Conservation (phyloP, 805 yeast genomes). For the Candida adriatica region DNA sequence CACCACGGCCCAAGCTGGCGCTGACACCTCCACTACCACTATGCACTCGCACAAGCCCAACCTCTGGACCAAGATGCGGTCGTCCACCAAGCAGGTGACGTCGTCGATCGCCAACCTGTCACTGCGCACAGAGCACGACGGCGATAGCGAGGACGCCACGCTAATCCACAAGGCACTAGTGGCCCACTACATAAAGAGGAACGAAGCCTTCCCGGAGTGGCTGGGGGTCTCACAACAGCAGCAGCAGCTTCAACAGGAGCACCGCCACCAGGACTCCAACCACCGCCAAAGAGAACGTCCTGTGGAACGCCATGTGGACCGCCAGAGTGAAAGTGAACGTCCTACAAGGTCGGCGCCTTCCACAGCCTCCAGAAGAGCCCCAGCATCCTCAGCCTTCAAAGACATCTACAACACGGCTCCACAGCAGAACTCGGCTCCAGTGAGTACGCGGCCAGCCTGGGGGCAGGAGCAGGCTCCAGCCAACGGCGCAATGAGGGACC, state of each 20-base stretch:
- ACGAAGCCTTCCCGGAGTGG: conserved; percentile 21
- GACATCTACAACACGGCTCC: conserved; percentile 12
- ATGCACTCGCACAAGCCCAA: not conserved
- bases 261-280: conserved; percentile 3
- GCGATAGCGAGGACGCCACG: conserved; percentile 20
- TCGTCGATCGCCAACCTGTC: conserved; percentile 19
- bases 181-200: conserved; percentile 9
- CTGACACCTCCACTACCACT: too few species aligned
- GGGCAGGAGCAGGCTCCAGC: conserved; percentile 5
- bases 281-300: conserved; percentile 3
- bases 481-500: conserved; percentile 15
- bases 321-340: not conserved
- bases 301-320: not conserved
- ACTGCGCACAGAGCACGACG: conserved; percentile 23
- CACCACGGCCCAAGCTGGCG: too few species aligned
- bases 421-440: conserved; percentile 4
- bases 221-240: conserved; percentile 16
- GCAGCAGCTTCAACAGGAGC: conserved; percentile 10
- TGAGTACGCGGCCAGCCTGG: conserved; percentile 5
- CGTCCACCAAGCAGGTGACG: conserved; percentile 20
- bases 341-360: conserved; percentile 1
- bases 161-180: conserved; percentile 23
- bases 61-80: conserved; percentile 22
- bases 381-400: conserved; percentile 14
- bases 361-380: conserved; percentile 9